A percentile compares a stretch with the other conserved stretches of the same genome.
These are phyloP conservation scores for Aristolochia contorta DNA, from an alignment of 164 flowering plant species.

Conservation along the genomic window DNA sequence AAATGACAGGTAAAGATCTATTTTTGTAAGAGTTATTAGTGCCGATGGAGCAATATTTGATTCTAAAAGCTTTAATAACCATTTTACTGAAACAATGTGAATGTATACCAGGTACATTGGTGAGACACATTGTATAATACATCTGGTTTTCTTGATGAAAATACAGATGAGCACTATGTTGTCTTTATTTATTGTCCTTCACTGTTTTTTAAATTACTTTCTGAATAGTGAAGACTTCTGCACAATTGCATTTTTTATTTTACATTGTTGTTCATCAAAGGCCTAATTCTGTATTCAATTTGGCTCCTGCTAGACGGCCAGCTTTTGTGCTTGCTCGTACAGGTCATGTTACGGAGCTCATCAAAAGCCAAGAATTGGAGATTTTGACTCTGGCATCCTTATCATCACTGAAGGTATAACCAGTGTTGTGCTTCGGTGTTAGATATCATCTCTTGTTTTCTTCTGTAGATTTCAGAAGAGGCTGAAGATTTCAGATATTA, in stretches of 20 bases:
- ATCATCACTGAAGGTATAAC: constrained; percentile 59
- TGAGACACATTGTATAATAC: neutral
- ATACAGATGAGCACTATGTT: too few species aligned
- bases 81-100: neutral
- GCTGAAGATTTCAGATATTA: neutral
- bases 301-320: constrained; percentile 40
- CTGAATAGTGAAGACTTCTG: too few species aligned
- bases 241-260: too few species aligned
- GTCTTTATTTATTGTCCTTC: too few species aligned
- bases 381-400: constrained; percentile 70
- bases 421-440: neutral
- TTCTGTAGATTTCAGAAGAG: too few species aligned
- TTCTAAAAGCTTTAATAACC: neutral
- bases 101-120: neutral
- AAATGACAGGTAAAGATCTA: constrained; percentile 45
- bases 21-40: neutral
- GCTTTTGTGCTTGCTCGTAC: constrained; percentile 62
- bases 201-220: too few species aligned
- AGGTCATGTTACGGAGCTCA: constrained; percentile 29
- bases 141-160: too few species aligned
- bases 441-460: neutral
- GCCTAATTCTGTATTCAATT: neutral
- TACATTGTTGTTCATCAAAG: neutral
- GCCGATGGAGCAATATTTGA: neutral
- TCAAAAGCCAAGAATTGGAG: constrained; percentile 44